A percentile compares a stretch with the other conserved stretches of the same genome.
These are phyloP conservation scores for Eutrema salsugineum DNA, from an alignment of 441 rosid genomes.

Conservation along the genomic window DNA sequence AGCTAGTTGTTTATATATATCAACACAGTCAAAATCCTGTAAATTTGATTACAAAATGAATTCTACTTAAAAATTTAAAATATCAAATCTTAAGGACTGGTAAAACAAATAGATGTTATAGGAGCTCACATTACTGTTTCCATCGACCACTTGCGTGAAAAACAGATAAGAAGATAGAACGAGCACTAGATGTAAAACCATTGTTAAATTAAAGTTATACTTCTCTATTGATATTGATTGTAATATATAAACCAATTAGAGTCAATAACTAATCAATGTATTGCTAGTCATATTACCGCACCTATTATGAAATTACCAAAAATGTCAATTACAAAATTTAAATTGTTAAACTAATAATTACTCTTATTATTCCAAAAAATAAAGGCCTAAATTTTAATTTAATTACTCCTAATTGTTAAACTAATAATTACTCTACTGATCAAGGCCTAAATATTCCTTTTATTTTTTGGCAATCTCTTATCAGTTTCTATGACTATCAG, in stretches of 20 bases:
- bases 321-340: too few relatives aligned
- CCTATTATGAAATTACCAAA: too few relatives aligned
- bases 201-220: background rate
- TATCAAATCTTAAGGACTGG: background rate
- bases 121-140: background rate
- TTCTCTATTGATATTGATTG: too few relatives aligned
- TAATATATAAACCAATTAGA: background rate
- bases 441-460: too few relatives aligned
- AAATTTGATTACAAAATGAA: background rate
- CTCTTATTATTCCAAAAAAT: too few relatives aligned
- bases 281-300: too few relatives aligned
- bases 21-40: conserved; percentile 18
- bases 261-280: background rate
- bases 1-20: conserved; percentile 24
- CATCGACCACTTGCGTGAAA: background rate
- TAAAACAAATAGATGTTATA: background rate
- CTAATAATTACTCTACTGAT: too few relatives aligned
- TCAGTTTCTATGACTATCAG: too few relatives aligned
- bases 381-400: too few relatives aligned
- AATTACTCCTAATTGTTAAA: too few relatives aligned
- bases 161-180: background rate
- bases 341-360: too few relatives aligned
- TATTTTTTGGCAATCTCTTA: too few relatives aligned
- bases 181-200: background rate
- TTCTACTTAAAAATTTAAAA: background rate